Evolutionary conservation across 176 grass and related monocot species (phyloP), one percentile per base, ranked within the genome.

Genomic region (Tuctoria greenei): DNA sequence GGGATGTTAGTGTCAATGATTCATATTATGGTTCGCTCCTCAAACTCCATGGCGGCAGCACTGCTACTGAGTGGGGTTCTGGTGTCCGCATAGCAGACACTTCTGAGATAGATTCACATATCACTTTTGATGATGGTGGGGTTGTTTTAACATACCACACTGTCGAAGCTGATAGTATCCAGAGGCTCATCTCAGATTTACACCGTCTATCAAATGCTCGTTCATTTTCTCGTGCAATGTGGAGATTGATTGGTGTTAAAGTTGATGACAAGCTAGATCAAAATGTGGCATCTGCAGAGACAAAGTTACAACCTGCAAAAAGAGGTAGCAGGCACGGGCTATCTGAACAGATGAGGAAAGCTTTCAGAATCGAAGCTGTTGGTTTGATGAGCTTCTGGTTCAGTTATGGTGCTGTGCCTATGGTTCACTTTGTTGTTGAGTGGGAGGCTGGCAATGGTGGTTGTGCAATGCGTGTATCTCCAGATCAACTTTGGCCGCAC

Each of bases 401-500:
- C 82, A 93, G 67, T 70, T 93, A 93, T 86, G 86, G 84, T 66
- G 79, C 79, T 39, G 77, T 88, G 79, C 88, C 94, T 68, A 86
- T 88, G 79, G 88, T 97, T 63, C 86, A 97, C 58, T 97, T 97
- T 85, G 86, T 93, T 67, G 88, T 97, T 69, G 88, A 97, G 52
- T 97, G 94, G 94, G 88, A 93, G 69, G 81, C 78, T 60, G 81
- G 84, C 58, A 87, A 89, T 65, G 72, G 80, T 79, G 86, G 91
- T 31, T 97, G 91, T 81, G 84, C 88, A 61, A 86, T 97, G 64
- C 94, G 82, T 78, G 88, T 93, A 77, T 97, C 91, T 75, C 94
- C 94, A 61, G 91, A 93, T 79, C 91, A 97, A 75, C 81, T 97
- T 79, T 97, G 94, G 94, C 91, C 94, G 15, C 94, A 97, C 63